A percentile compares a stretch with the other conserved stretches of the same genome.
Conservation (phyloP, 441 rosid genomes). For the Rhodomyrtus psidioides region DNA sequence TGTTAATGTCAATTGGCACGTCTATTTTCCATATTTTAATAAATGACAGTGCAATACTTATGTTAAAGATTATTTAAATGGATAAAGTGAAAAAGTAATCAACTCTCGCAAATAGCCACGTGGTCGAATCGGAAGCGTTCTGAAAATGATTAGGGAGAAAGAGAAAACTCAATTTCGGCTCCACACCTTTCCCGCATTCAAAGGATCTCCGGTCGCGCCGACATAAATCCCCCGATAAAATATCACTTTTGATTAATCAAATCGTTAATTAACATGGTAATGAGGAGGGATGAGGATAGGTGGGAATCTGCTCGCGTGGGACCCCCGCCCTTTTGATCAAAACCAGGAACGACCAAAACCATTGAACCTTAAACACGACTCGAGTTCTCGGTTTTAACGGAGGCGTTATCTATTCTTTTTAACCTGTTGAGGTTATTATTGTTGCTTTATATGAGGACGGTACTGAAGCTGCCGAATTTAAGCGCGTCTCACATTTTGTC, state of each 20-base stretch:
- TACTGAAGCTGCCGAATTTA: too few relatives aligned
- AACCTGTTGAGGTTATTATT: too few relatives aligned
- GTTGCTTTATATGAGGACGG: too few relatives aligned
- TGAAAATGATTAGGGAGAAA: too few relatives aligned
- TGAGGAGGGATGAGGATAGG: background rate
- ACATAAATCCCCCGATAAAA: background rate
- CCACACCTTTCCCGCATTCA: background rate
- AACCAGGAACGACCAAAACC: background rate
- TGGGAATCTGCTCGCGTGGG: background rate
- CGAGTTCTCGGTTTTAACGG: background rate
- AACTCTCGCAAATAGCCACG: background rate
- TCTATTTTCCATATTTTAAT: background rate
- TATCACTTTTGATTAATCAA: background rate
- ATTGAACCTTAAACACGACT: background rate
- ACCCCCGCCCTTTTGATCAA: background rate
- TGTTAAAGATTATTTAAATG: too few relatives aligned
- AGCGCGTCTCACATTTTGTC: too few relatives aligned
- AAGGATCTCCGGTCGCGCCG: background rate
- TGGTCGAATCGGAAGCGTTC: background rate
- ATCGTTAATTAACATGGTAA: background rate
- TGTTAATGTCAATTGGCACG: background rate
- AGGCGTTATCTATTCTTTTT: too few relatives aligned
- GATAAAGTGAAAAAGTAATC: too few relatives aligned
- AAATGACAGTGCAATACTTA: background rate
- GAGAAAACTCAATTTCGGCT: background rate